These are phyloP conservation scores for thale cress (Arabidopsis thaliana) DNA, from an alignment of 345 rosid genomes.

Conservation along the genomic window DNA sequence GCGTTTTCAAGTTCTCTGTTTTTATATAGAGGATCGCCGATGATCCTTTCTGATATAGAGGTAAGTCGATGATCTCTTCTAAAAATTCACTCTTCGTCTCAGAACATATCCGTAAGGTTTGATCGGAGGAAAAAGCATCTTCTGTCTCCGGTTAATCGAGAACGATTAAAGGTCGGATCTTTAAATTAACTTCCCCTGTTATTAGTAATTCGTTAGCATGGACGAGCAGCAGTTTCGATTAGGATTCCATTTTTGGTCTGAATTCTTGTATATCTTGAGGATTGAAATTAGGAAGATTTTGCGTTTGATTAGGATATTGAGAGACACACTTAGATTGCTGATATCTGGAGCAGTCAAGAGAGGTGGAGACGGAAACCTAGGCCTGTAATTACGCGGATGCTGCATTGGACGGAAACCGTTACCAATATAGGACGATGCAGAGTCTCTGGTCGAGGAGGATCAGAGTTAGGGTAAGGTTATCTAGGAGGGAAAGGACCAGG, in stretches of 20 bases:
- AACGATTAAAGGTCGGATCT: too few species aligned
- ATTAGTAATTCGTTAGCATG: too few species aligned
- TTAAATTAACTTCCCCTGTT: too few species aligned
- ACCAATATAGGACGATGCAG: constrained; percentile 40
- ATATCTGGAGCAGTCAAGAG: constrained; percentile 52
- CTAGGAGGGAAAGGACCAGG: constrained; percentile 50
- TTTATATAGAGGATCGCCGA: too few species aligned
- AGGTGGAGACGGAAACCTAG: constrained; percentile 48
- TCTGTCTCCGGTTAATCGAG: too few species aligned
- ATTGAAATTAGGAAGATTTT: constrained; percentile 48
- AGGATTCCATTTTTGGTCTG: constrained; percentile 43
- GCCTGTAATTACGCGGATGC: constrained; percentile 52
- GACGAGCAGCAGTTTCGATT: too few species aligned
- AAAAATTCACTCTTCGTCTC: too few species aligned
- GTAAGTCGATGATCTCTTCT: too few species aligned
- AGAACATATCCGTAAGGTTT: too few species aligned
- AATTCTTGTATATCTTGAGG: constrained; percentile 51
- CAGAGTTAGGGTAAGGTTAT: constrained; percentile 43
- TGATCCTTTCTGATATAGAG: too few species aligned
- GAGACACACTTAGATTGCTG: constrained; percentile 52
- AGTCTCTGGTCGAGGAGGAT: constrained; percentile 50
- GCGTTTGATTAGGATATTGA: constrained; percentile 49
- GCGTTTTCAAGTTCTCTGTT: too few species aligned
- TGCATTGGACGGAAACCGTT: constrained; percentile 54
- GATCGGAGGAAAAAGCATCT: too few species aligned